Conservation (phyloP, 1,284 basidiomycete genomes). For the Kalmanozyma brasiliensis region DNA sequence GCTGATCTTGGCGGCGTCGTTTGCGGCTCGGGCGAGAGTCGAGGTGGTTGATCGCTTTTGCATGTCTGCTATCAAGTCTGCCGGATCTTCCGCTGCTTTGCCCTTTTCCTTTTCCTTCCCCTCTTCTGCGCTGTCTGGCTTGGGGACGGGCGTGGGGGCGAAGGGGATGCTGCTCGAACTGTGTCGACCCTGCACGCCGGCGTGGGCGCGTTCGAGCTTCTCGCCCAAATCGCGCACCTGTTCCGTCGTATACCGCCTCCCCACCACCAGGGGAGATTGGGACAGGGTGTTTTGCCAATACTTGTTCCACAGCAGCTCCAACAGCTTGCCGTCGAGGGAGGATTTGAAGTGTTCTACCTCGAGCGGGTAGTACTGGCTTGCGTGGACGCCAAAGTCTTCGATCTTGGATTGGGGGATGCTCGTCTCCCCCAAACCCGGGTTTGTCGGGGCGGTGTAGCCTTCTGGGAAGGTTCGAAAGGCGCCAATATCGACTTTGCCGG, state of each 20-base stretch:
- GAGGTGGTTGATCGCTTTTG: not conserved
- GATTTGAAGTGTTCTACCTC: constrained; percentile 96
- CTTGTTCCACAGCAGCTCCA: constrained; percentile 96
- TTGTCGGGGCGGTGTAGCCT: constrained; percentile 70
- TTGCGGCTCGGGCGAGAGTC: constrained; percentile 11
- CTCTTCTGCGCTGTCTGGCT: not conserved
- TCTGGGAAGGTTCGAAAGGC: constrained; percentile 97
- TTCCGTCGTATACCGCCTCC: constrained; percentile 87
- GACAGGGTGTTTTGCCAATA: constrained; percentile 98
- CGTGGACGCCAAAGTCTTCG: constrained; percentile 81
- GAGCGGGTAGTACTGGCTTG: constrained; percentile 93
- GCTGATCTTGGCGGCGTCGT: constrained; percentile 80
- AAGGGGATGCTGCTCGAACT: constrained; percentile 1
- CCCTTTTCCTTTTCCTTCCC: not conserved
- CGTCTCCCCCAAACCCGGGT: constrained; percentile 77
- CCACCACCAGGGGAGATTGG: constrained; percentile 88
- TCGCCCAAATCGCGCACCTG: constrained; percentile 87
- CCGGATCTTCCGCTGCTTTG: not conserved
- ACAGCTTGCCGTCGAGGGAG: constrained; percentile 82
- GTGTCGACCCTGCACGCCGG: not conserved
- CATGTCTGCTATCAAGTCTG: constrained; percentile 1
- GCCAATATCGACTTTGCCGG: constrained; percentile 97
- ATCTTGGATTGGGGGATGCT: constrained; percentile 81
- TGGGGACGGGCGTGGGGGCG: not conserved
- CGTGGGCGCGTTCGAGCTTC: constrained; percentile 73